Percentiles rank a stretch among this genome's conserved stretches.
Evolutionary conservation across 805 yeast species (phyloP).

Genomic region (Jamesozyma hellenica): DNA sequence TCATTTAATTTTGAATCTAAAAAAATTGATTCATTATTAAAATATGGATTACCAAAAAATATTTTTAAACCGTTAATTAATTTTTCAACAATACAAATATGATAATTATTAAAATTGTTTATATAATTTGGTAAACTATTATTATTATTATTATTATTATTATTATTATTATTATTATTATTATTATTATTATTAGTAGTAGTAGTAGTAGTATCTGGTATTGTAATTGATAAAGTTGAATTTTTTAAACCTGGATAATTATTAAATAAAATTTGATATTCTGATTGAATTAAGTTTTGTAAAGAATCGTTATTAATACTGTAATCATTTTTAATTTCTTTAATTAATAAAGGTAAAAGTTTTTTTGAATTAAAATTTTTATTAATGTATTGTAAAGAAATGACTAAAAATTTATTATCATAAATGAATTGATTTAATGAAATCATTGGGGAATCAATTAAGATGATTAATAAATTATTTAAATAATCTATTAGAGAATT

Average conservation of each 20-base stretch:
- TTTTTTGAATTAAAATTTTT: conserved; percentile 1
- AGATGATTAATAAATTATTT: not conserved
- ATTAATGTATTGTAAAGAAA: conserved; percentile 9
- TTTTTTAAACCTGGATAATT: conserved; percentile 3
- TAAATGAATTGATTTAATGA: conserved; percentile 6
- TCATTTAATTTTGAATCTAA: not conserved
- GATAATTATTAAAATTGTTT: conserved; percentile 1
- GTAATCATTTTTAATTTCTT: conserved; percentile 1
- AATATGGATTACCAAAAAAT: conserved; percentile 1
- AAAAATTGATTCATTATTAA: not conserved
- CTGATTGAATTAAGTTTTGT: not conserved
- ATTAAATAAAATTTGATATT: not conserved
- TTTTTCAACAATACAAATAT: conserved; percentile 3
- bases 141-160: not conserved
- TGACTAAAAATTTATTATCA: conserved; percentile 3
- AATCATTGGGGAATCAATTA: conserved; percentile 3
- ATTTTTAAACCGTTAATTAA: conserved; percentile 1
- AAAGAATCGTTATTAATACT: not conserved
- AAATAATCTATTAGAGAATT: not conserved
- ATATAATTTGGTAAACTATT: not conserved
- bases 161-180: not conserved
- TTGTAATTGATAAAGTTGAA: conserved; percentile 5
- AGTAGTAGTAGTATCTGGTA: not conserved
- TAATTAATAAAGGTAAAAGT: conserved; percentile 5
- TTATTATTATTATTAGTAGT: not conserved